Evolutionary conservation across 2,329 filamentous ascomycete species (phyloP), one percentile per base, ranked within the genome.

Genomic region (Aspergillus sp.): DNA sequence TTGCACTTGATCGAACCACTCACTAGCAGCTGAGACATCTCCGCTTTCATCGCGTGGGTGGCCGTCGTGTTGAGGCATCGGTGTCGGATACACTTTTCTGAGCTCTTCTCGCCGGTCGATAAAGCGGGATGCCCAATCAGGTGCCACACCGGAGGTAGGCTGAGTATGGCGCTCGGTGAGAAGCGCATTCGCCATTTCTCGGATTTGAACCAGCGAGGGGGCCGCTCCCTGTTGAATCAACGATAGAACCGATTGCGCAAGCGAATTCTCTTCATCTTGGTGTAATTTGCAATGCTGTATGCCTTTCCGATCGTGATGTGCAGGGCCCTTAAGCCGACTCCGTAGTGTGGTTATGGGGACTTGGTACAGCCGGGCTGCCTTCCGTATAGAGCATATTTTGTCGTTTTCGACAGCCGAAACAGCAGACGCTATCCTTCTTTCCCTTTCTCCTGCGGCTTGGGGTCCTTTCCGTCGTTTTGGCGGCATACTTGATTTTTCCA

Each of bases 1-100:
- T 48, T 55, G 30, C 36, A 55, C 20, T 14, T 22, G 44, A 45
- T 55, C 36, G 45, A 52, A 55, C 43, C 49, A 54, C 33, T 54
- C n/a, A 24, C 42, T 20, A 13, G 24, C 38, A 16, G 38, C 19
- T 14, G 20, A 22, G 42, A 24, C 3, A 38, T 50, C 41, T 40
- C 40, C 41, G 22, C 32, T 36, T 40, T 38, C 9, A 40, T 30
- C 26, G 24, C 16, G 42, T 40, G 30, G 41, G 32, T 26, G 42
- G 24, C 13, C 24, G 24, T 44, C 19, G 19, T 19, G 42, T 19
- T 30, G 42, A 30, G 13, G 13, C 17, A 30, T 44, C 17, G 6
- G 42, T 8, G 13, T 24, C 19, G 42, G 19, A 26, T 44, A 44
- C 24, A 16, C 42, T 24, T 24, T 26, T 44, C 24, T 44, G 42